A percentile compares a stretch with the other conserved stretches of the same genome.
phyloP scores from a whole-genome alignment of 495 filamentous ascomycete species.

The Neurospora sublineolata region DNA sequence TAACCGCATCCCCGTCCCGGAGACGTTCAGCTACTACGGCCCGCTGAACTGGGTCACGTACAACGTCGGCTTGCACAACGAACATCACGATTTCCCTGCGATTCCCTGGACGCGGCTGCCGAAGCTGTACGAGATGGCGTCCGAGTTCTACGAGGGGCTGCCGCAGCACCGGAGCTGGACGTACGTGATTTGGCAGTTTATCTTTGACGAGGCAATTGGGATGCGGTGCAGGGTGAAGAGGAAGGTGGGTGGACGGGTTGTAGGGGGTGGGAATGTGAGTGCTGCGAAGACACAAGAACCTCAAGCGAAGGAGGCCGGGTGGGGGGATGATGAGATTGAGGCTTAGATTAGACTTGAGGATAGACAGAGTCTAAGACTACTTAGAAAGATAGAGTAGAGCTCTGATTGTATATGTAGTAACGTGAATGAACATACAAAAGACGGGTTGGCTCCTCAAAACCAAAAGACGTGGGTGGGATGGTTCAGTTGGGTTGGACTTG shows the following conservation, averaged over 20 bases:
- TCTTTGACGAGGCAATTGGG: conserved; percentile 77
- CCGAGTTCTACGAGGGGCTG: conserved; percentile 84
- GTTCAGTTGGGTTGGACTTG: neutral
- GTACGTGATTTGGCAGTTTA: conserved; percentile 89
- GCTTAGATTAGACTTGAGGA: conserved; percentile 12
- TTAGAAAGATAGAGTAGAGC: too few relatives aligned
- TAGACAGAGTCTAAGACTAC: neutral
- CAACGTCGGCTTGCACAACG: conserved; percentile 95
- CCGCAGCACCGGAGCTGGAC: conserved; percentile 84
- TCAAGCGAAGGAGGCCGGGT: conserved; percentile 23
- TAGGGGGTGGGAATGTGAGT: conserved; percentile 22
- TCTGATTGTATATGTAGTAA: neutral
- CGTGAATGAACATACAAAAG: neutral
- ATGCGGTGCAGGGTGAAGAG: conserved; percentile 90
- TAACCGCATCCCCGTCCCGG: conserved; percentile 56
- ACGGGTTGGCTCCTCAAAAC: too few relatives aligned
- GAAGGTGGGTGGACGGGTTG: conserved; percentile 63
- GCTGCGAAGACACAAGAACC: neutral
- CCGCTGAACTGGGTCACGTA: conserved; percentile 86
- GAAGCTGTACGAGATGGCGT: conserved; percentile 63
- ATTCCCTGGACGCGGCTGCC: conserved; percentile 86
- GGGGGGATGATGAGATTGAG: conserved; percentile 45
- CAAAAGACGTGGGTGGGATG: too few relatives aligned
- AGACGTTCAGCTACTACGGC: conserved; percentile 97
- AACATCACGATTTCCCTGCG: conserved; percentile 97